Evolutionary conservation across 257 asterid genomes (phyloP).

Genomic region (Salvia splendens): DNA sequence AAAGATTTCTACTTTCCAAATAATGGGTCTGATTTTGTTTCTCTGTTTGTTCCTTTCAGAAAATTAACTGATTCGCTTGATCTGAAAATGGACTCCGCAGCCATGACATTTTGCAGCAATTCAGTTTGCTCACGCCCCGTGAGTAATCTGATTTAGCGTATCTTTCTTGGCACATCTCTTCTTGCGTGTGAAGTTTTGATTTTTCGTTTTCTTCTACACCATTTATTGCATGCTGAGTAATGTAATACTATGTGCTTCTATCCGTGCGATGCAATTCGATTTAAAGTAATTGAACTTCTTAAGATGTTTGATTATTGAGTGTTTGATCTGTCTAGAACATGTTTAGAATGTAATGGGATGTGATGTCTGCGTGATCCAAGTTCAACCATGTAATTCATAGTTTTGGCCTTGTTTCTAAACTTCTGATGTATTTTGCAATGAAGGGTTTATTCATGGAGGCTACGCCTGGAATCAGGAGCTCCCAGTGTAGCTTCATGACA

Average conservation of each 20-base stretch:
- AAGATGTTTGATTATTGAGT: background rate
- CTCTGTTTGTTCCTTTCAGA: conserved; percentile 7
- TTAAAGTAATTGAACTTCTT: background rate
- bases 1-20: too few species aligned
- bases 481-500: conserved; percentile 74
- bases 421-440: conserved; percentile 14
- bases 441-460: conserved; percentile 73
- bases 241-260: background rate
- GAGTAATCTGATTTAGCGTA: conserved; percentile 18
- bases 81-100: conserved; percentile 47
- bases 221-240: background rate
- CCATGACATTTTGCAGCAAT: conserved; percentile 42
- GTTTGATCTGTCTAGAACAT: background rate
- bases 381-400: conserved; percentile 2
- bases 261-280: conserved; percentile 12
- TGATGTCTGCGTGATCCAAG: background rate
- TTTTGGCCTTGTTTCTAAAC: conserved; percentile 9
- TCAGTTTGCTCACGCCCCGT: conserved; percentile 46
- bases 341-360: background rate
- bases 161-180: background rate
- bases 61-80: conserved; percentile 29
- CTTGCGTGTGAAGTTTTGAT: background rate
- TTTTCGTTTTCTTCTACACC: background rate
- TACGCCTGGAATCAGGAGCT: conserved; percentile 60
- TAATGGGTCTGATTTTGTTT: conserved; percentile 11